Base-by-base conservation (phyloP, 768 basidiomycete genomes). In the Mycena crocata region DNA sequence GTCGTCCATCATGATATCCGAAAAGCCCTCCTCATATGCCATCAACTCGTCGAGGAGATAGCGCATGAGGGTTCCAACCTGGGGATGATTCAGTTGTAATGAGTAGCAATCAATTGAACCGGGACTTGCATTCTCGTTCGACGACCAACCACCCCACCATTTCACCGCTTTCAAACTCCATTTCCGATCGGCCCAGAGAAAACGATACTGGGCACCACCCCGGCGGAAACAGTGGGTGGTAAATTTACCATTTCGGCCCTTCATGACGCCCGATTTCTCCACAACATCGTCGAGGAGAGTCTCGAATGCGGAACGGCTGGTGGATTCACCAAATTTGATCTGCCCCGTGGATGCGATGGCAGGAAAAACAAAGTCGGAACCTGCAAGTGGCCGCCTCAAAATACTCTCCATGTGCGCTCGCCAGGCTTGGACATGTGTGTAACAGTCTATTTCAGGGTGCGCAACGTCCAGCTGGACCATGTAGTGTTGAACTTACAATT, bases 81-180 rank as follows among this genome's bases (percentile, higher is more conserved):
- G 32, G 6, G 35, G 5, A 39, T 10, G 17, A 32, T 26, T 62
- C 14, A 62, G 32, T 19, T 13, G 13, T 9, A 14, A 19, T 21
- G 24, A 40, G 21, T n/a, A n/a, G 21, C 7, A 12, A 23, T 34
- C 10, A 31, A 24, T 34, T 14, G 19, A 24, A n/a, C 35, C 71
- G 73, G 72, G 71, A 74, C 66, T 46, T 50, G 67, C 69, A 52
- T 71, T 62, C 40, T 74, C 71, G 56, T 59, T 67, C 45, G 71
- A 66, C 2, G 68, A 73, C 75, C 75, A 75, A n/a, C 73, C 72
- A n/a, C 75, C 75, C 75, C 75, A 76, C 75, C 75, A 76, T 21
- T 70, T 75, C 5, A 74, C 70, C 10, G 63, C 68, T 40, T 73
- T 72, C 34, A 76, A 48, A 56, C 71, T 75, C 75, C 75, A 76